Base-by-base conservation (phyloP, 1,284 basidiomycete genomes). In the Boletus nobilissimus region DNA sequence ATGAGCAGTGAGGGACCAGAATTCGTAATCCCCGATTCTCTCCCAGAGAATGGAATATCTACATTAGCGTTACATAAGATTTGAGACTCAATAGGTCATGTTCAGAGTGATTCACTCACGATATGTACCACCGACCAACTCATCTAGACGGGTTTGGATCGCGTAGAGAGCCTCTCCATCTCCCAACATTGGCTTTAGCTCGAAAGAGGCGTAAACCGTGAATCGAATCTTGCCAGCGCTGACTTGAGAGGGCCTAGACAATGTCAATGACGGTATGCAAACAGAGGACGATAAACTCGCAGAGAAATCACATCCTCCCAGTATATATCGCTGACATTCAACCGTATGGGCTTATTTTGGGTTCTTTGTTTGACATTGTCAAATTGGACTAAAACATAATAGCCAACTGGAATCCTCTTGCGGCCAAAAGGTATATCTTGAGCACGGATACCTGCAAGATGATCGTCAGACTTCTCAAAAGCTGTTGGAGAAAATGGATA, bases 121-220 rank as follows among this genome's bases (percentile, higher is more conserved):
- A 57, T 40, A 26, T 24, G 51, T 70, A n/a, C 39, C 39, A 39
- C 69, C 38, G 10, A 36, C n/a, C 69, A 70, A 34, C 22, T 70
- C 38, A 2, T 22, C 38, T 18, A 34, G 18, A 26, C 19, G 22
- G 6, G 13, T 62, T 70, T 77, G 34, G 8, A 48, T 69, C n/a
- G 32, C 57, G 24, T 29, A 48, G 26, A 78, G 72, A 26, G 34
- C 5, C 16, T 78, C 68, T 39, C 77, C 77, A 5, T 71, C 60
- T n/a, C 77, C 77, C 36, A 78, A 22, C 39, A 75, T 72, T 3
- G 63, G 77, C 22, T 54, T 36, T 19, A 69, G 32, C 43, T 78
- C 77, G 38, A 70, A 78, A 16, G 76, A 74, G 13, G 77, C 69
- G 48, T 48, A 74, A 18, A 78, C 63, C 18, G 48, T 46, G 48